Evolutionary conservation across 2,329 filamentous ascomycete genomes (phyloP).

Genomic region (Aspergillus tanneri): DNA sequence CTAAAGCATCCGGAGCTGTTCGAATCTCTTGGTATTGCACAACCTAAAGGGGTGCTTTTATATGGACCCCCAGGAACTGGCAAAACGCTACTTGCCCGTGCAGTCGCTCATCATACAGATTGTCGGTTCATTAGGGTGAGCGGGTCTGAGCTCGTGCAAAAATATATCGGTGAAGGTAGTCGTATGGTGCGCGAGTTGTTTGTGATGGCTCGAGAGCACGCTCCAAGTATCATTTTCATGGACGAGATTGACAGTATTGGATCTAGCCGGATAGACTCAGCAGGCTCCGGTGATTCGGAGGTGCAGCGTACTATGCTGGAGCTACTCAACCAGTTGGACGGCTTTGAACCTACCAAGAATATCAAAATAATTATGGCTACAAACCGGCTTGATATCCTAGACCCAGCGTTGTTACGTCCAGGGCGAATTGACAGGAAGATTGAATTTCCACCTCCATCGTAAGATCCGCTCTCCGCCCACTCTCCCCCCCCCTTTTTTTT

Average conservation of each 20-base stretch:
- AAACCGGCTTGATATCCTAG: constrained; percentile 94
- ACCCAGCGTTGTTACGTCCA: constrained; percentile 90
- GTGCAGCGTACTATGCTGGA: constrained; percentile 99
- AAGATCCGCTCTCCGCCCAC: constrained; percentile 24
- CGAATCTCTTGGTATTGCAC: constrained; percentile 96
- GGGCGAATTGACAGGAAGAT: constrained; percentile 98
- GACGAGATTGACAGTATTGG: constrained; percentile 99
- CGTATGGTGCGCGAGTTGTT: constrained; percentile 99
- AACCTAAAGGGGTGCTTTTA: constrained; percentile 94
- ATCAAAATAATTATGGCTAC: constrained; percentile 99
- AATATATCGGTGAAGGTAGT: constrained; percentile 97
- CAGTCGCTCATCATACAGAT: constrained; percentile 96
- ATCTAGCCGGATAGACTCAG: constrained; percentile 93
- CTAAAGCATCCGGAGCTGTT: constrained; percentile 98
- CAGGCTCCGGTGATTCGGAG: constrained; percentile 92
- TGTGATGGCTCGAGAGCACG: constrained; percentile 98
- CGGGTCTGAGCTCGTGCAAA: constrained; percentile 94
- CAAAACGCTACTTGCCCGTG: constrained; percentile 91
- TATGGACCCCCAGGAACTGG: constrained; percentile 97
- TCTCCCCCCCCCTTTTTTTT: not conserved
- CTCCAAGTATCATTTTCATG: constrained; percentile 99
- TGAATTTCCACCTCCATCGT: constrained; percentile 93
- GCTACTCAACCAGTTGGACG: constrained; percentile 95
- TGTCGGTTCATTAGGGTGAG: constrained; percentile 99
- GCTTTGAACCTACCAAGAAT: constrained; percentile 98